phyloP scores from a whole-genome alignment of 1,284 basidiomycete species.

The Cutaneotrichosporon curvatum region DNA sequence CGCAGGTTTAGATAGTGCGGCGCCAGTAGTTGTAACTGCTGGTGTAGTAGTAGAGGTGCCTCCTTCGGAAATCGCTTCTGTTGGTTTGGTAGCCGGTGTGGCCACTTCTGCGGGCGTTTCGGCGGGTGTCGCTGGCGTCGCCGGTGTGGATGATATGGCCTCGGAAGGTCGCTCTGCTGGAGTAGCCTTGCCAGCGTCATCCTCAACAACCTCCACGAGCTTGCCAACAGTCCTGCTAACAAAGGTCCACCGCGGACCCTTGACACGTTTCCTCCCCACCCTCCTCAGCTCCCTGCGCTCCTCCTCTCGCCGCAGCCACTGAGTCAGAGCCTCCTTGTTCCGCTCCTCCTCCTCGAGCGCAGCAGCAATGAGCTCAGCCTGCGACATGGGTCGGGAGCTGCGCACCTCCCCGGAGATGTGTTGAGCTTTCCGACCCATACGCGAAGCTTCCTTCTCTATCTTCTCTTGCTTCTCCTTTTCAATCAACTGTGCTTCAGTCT shows the following conservation, averaged over 20 bases:
- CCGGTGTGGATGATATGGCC: too few species aligned
- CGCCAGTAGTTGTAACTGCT: too few species aligned
- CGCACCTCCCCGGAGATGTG: constrained; percentile 35
- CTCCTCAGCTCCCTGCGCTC: constrained; percentile 47
- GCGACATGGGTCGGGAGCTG: constrained; percentile 39
- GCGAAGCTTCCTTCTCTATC: constrained; percentile 1
- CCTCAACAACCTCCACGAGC: constrained; percentile 31
- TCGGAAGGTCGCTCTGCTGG: too few species aligned
- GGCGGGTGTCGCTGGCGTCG: not conserved
- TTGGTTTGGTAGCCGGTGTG: too few species aligned
- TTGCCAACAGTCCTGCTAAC: constrained; percentile 44
- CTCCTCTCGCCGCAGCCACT: constrained; percentile 50
- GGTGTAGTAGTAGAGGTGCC: not conserved
- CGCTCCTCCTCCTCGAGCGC: constrained; percentile 51
- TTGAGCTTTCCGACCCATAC: constrained; percentile 27
- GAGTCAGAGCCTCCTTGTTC: constrained; percentile 49
- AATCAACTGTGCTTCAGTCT: constrained; percentile 30
- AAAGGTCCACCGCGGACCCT: constrained; percentile 49
- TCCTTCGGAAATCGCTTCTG: too few species aligned
- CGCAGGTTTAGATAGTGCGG: too few species aligned
- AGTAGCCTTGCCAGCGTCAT: too few species aligned
- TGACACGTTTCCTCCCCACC: constrained; percentile 45
- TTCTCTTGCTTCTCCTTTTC: constrained; percentile 26
- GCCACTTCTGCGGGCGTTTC: constrained; percentile 1
- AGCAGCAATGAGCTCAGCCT: constrained; percentile 50